phyloP scores from a whole-genome alignment of 768 basidiomycete genomes.

The Suillus bovinus region DNA sequence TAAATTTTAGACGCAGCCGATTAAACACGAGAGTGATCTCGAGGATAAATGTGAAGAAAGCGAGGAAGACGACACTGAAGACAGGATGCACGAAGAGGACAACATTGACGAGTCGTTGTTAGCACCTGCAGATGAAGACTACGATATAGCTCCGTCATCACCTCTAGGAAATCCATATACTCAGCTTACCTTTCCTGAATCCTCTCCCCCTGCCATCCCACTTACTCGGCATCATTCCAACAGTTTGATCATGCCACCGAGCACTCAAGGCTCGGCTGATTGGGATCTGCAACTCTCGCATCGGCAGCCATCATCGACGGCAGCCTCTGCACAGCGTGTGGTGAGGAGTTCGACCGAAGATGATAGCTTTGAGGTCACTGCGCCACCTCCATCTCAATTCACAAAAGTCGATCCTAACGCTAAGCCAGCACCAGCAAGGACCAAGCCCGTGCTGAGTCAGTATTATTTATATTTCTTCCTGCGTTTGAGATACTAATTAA shows the following conservation, averaged over 20 bases:
- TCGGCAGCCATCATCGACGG: background rate
- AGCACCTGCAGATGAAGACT: background rate
- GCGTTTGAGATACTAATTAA: background rate
- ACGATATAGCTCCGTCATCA: background rate
- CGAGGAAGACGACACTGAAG: background rate
- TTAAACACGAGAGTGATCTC: background rate
- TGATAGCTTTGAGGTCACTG: background rate
- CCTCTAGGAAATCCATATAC: background rate
- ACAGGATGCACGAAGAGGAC: background rate
- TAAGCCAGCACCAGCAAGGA: background rate
- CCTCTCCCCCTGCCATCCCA: background rate
- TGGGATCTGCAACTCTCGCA: background rate
- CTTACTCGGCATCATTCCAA: background rate
- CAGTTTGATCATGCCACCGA: background rate
- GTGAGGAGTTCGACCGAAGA: background rate
- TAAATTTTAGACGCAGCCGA: background rate
- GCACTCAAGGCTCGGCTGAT: background rate
- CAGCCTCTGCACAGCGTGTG: background rate
- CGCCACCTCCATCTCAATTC: background rate
- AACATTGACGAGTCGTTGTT: background rate
- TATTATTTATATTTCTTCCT: background rate
- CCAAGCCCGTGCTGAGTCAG: background rate
- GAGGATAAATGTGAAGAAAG: background rate
- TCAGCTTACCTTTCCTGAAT: background rate
- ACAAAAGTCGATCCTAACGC: background rate